Base-by-base conservation (phyloP, 2,329 filamentous ascomycete genomes). In the Penicillium sp. region DNA sequence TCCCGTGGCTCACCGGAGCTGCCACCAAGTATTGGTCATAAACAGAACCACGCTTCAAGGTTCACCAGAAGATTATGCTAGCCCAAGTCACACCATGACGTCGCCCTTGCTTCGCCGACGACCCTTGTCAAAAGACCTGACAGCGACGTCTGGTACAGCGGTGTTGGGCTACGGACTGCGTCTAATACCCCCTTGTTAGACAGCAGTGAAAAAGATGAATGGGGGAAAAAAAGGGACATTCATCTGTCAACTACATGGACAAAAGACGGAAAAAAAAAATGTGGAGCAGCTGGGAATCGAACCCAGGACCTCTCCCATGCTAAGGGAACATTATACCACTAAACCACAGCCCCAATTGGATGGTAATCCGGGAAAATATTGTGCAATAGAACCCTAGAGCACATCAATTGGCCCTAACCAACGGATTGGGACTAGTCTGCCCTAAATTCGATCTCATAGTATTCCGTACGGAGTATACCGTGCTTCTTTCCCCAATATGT, bases 281-380 rank as follows among this genome's bases (percentile, higher is more conserved):
- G 15, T 58, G 56, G 56, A 58, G 56, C 56, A 58, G 56, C 56
- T 58, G 56, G 56, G 56, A 58, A 58, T 58, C 56, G 56, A 58
- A 58, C 56, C 56, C 56, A 58, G 56, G 56, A 58, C 56, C 56
- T 58, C 56, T 58, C 56, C 56, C 56, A 58, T 58, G 56, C 56
- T 58, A 58, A 58, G 56, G 56, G 56, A 58, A 58, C 56, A 58
- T 58, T 58, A 58, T 58, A 58, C 56, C 56, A 58, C 56, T 58
- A 58, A 58, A 58, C 56, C 56, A 58, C 56, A 58, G 56, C 56
- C 56, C 56, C 56, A 52, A 53, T 41, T 52, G 13, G 45, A 23
- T 47, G 45, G 1, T 21, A 26, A 1, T n/a, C 13, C n/a, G 11
- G 2, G 5, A 11, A 5, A 21, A 9, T 23, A 47, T 9, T 47